These are phyloP conservation scores for Xylaria scruposa DNA, from an alignment of 495 filamentous ascomycete species.

Conservation along the genomic window DNA sequence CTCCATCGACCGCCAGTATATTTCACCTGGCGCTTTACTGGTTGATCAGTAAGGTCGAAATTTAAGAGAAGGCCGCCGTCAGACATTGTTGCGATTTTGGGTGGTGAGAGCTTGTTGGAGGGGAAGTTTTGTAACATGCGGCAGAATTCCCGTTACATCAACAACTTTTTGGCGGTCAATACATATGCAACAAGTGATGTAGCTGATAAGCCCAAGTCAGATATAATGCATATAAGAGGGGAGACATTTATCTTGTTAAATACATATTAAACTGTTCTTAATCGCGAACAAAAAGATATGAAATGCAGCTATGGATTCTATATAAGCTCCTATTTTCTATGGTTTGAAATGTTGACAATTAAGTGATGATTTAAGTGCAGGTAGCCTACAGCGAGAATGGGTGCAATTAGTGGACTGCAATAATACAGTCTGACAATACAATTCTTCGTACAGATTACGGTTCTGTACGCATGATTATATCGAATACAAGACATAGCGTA, in stretches of 20 bases:
- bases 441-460: no score
- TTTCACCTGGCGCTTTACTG: conserved; percentile 64
- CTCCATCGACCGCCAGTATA: conserved; percentile 93
- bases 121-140: conserved; percentile 26
- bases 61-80: conserved; percentile 95
- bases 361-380: no score
- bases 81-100: conserved; percentile 64
- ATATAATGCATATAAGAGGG: not conserved
- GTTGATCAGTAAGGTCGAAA: conserved; percentile 74
- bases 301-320: no score
- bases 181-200: not conserved
- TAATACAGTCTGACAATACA: no score
- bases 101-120: conserved; percentile 3
- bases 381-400: no score
- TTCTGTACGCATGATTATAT: no score
- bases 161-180: conserved; percentile 38
- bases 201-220: not conserved
- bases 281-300: no score
- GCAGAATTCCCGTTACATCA: conserved; percentile 32
- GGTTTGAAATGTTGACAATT: no score
- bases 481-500: no score
- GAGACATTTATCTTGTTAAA: not conserved
- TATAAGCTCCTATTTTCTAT: no score
- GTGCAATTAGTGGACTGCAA: no score
- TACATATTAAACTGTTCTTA: no score